Conservation (phyloP, 1,284 basidiomycete species). For the Leccinum pachyderme region DNA sequence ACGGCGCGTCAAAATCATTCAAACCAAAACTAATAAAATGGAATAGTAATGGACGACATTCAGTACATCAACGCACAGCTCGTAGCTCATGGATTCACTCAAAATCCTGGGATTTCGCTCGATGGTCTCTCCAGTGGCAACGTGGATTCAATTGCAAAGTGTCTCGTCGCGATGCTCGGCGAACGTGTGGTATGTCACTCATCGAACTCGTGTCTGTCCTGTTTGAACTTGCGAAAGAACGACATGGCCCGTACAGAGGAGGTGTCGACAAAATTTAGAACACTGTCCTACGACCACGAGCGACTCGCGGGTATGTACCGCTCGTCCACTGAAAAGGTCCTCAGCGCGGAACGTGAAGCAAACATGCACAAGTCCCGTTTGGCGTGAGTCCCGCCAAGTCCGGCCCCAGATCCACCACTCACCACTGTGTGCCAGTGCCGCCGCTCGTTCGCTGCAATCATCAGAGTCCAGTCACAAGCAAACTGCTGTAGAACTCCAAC, state of each 20-base stretch:
- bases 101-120: slow-evolving; percentile 55
- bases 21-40: neutral
- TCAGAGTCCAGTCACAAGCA: slow-evolving; percentile 67
- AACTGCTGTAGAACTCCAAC: slow-evolving; percentile 64
- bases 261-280: slow-evolving; percentile 71
- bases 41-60: slow-evolving; percentile 24
- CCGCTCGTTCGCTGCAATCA: slow-evolving; percentile 52
- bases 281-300: slow-evolving; percentile 81
- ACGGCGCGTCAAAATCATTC: neutral
- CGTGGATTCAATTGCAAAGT: slow-evolving; percentile 69
- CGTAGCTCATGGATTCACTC: slow-evolving; percentile 64
- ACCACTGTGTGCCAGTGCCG: slow-evolving; percentile 40
- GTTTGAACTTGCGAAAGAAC: slow-evolving; percentile 45
- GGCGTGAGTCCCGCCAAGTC: slow-evolving; percentile 46
- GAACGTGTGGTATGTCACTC: slow-evolving; percentile 68
- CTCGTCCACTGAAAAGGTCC: slow-evolving; percentile 53
- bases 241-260: slow-evolving; percentile 82
- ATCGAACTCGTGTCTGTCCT: neutral
- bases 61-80: slow-evolving; percentile 31
- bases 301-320: slow-evolving; percentile 66
- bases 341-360: slow-evolving; percentile 71
- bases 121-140: slow-evolving; percentile 49
- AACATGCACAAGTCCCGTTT: slow-evolving; percentile 69
- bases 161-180: slow-evolving; percentile 74
- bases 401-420: slow-evolving; percentile 1